Evolutionary conservation across 257 asterid genomes (phyloP), one percentile per base, ranked within the genome.

Genomic region (Rhazya stricta): DNA sequence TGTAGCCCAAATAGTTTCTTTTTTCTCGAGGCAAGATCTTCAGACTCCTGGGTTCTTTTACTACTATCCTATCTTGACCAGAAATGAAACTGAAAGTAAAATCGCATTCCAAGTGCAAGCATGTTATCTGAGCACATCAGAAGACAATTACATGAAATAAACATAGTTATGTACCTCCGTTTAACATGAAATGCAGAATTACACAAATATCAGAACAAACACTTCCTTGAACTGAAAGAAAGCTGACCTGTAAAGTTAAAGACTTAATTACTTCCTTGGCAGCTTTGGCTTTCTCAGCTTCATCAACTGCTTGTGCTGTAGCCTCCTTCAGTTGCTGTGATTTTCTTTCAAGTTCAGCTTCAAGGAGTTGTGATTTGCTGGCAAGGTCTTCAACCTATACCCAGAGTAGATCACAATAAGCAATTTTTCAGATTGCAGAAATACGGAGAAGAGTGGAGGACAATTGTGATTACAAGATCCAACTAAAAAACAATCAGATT

Each of bases 191-290:
- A 41, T 23, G 13, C 29, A 0, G 4, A 30, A 32, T 34, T 71
- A 16, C 56, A 18, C 29, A 21, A 34, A 9, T 39, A 54, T 42
- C 8, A 13, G 73, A 32, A 13, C 8, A 27, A n/a, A n/a, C 67
- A 60, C 32, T 0, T 27, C n/a, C 12, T 71, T 10, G 41, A 46
- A 23, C 54, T 51, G 7, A 53, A 53, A n/a, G 7, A 73, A 62
- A 71, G 79, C 80, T 16, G 69, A 91, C 98, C 97, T 88, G 96
- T 34, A 90, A 85, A 81, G 88, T 85, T n/a, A 94, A 81, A 23
- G 87, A 85, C 81, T 85, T 87, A 72, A 91, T 91, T 65, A 90
- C 91, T 86, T 88, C 93, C 79, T 89, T 89, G 2, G 97, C 97
- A 21, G 95, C 93, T 85, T 84, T 85, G 83, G 82, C 82, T 81